Evolutionary conservation across 176 grass and related monocot genomes (phyloP).

Genomic region (Triticum timopheevii): DNA sequence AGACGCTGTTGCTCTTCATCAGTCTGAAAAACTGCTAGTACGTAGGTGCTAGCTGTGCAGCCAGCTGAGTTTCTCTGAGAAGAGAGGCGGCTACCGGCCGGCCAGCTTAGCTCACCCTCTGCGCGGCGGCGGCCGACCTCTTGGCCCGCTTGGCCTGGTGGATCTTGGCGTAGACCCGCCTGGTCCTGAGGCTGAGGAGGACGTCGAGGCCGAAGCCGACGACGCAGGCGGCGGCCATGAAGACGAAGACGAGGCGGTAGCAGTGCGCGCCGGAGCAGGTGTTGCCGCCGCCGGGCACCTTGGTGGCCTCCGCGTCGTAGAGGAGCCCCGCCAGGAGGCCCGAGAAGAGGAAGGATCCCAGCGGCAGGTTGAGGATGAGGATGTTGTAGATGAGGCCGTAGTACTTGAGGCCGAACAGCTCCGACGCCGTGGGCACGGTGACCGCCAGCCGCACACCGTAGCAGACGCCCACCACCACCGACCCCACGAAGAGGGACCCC

Average conservation of each 20-base stretch:
- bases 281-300: slow-evolving; percentile 72
- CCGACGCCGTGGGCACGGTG: slow-evolving; percentile 83
- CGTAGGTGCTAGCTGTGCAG: background rate
- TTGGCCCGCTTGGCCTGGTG: slow-evolving; percentile 62
- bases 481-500: slow-evolving; percentile 86
- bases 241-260: slow-evolving; percentile 76
- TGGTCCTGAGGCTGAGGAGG: slow-evolving; percentile 68
- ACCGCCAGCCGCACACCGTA: slow-evolving; percentile 88
- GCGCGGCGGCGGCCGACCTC: background rate
- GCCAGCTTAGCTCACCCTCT: slow-evolving; percentile 14
- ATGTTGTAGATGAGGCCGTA: slow-evolving; percentile 99
- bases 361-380: slow-evolving; percentile 92
- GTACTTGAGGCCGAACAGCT: slow-evolving; percentile 95
- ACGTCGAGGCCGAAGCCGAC: slow-evolving; percentile 75
- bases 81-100: background rate
- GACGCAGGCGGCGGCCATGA: slow-evolving; percentile 75
- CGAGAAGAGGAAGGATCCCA: slow-evolving; percentile 96
- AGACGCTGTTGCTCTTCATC: background rate
- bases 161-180: slow-evolving; percentile 70
- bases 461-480: slow-evolving; percentile 76
- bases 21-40: background rate
- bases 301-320: slow-evolving; percentile 83
- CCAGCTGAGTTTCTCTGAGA: background rate
- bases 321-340: slow-evolving; percentile 88
- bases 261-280: slow-evolving; percentile 87